Evolutionary conservation across 768 basidiomycete species (phyloP).

Genomic region (Fomitopsis serialis): DNA sequence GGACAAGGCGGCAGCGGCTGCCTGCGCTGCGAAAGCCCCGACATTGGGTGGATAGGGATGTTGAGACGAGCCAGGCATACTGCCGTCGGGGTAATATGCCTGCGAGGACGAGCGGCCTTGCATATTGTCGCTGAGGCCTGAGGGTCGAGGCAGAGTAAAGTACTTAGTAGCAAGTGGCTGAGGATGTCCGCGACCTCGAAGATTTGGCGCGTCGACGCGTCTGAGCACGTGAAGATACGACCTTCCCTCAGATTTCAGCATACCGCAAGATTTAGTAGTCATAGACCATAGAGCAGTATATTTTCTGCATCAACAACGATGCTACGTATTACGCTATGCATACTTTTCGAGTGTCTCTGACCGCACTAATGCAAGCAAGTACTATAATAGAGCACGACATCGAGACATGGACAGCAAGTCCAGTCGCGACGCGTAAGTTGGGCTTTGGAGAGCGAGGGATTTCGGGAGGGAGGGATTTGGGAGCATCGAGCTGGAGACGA

Average conservation of each 20-base stretch:
- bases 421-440: conserved; percentile 12
- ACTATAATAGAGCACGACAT: conserved; percentile 13
- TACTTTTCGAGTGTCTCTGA: conserved; percentile 27
- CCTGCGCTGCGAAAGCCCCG: conserved; percentile 14
- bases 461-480: conserved; percentile 3
- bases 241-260: no score
- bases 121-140: conserved; percentile 6
- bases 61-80: background rate
- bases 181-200: no score
- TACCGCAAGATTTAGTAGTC: no score
- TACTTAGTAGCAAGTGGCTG: no score
- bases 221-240: conserved; percentile 3
- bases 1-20: conserved; percentile 19
- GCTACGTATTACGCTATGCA: conserved; percentile 25
- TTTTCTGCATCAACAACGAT: conserved; percentile 11
- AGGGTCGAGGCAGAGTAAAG: no score
- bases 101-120: background rate
- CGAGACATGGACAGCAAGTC: conserved; percentile 6
- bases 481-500: background rate
- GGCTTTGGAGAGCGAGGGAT: conserved; percentile 3
- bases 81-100: background rate
- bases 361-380: conserved; percentile 23
- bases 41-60: background rate
- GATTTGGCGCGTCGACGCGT: background rate
- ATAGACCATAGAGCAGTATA: conserved; percentile 9